Evolutionary conservation across 257 asterid species (phyloP), one percentile per base, ranked within the genome.

Genomic region (Orobanche coerulescens): DNA sequence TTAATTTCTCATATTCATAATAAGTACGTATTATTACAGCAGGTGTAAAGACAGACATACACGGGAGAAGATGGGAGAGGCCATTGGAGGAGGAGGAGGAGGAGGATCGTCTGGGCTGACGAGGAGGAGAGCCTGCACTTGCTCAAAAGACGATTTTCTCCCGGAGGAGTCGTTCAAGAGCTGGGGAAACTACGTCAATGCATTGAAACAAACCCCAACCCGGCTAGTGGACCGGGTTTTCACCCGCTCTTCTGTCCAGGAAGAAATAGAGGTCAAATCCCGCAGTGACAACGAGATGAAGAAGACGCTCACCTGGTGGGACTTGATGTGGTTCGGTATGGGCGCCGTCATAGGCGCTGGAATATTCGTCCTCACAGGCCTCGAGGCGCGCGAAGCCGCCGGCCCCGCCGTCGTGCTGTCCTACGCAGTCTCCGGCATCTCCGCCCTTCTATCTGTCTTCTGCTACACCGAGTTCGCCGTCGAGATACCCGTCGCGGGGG

Each of bases 311-410:
- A 25, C 80, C 0, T 89, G 97, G 97, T 89, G 94, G 94, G 97
- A 89, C 60, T 63, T 89, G 7, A 82, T 89, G 49, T 86, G 96
- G 95, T 89, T 89, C 30, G 96, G 96, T 0, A 80, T 89, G 94
- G 96, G 96, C 0, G 94, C 95, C 2, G 95, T 89, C 36, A 81
- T 89, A 31, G 95, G 96, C 0, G 95, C 96, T 18, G 96, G 96
- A 0, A 85, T 88, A 30, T 88, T 88, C 62, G 96, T 88, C 15
- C 79, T 85, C 20, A 88, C 96, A 2, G 95, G 95, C 0, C 73
- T 59, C 4, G 96, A 81, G 77, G 95, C 93, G 0, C 57, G 18
- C 3, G 10, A 59, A 0, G 55, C 24, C 1, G 93, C 90, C 1
- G 96, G 96, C 10, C 93, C 96, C 0, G 90, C 95, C 2, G 90